These are phyloP conservation scores for Nephelium lappaceum DNA, from an alignment of 345 rosid genomes.

Conservation along the genomic window DNA sequence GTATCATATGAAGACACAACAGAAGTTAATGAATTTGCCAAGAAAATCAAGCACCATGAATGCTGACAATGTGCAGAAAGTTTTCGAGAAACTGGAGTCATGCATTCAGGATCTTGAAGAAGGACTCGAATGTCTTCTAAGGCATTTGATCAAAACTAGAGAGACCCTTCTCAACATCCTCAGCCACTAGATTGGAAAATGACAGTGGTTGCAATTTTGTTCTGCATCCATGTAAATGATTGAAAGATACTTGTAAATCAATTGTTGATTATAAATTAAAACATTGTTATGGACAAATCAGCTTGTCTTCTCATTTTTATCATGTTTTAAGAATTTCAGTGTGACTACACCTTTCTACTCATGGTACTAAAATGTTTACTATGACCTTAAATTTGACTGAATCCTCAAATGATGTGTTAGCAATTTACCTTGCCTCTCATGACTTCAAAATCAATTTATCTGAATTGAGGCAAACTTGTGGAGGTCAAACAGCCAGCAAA, in stretches of 20 bases:
- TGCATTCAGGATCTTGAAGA: constrained; percentile 29
- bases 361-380: no score
- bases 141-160: constrained; percentile 29
- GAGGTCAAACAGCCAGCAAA: no score
- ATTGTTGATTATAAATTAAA: neutral
- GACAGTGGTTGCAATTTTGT: neutral
- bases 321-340: no score
- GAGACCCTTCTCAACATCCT: constrained; percentile 30
- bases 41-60: constrained; percentile 4
- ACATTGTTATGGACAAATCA: neutral
- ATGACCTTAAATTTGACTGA: no score
- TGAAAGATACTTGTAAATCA: neutral
- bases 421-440: no score
- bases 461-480: no score
- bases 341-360: no score
- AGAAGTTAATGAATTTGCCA: constrained; percentile 15
- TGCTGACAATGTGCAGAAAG: constrained; percentile 14
- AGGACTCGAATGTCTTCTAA: constrained; percentile 12
- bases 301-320: neutral
- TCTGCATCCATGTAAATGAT: no score
- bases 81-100: constrained; percentile 12
- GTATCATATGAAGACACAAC: constrained; percentile 8
- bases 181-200: constrained; percentile 25
- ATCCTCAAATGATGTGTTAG: no score
- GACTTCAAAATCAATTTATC: no score